Conservation (phyloP, 352 stramenopile genomes). For the Phytophthora tentaculata region DNA sequence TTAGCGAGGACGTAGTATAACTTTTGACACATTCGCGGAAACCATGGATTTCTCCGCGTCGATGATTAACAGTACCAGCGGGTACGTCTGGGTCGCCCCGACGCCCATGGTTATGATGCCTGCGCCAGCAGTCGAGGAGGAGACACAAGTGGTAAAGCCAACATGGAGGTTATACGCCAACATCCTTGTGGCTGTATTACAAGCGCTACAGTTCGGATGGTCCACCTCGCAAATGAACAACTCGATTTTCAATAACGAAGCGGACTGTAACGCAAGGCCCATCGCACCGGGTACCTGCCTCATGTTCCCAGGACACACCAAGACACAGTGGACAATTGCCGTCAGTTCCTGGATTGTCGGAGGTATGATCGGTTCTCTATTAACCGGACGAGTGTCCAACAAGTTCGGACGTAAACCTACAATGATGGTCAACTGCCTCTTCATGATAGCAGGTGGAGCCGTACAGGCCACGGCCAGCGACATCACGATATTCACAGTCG, state of each 20-base stretch:
- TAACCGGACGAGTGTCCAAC: constrained; percentile 42
- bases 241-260: constrained; percentile 43
- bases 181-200: constrained; percentile 51
- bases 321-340: constrained; percentile 57
- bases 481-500: constrained; percentile 44
- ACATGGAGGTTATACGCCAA: constrained; percentile 58
- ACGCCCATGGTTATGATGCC: constrained; percentile 37
- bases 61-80: constrained; percentile 26
- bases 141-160: constrained; percentile 14
- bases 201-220: constrained; percentile 46
- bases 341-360: constrained; percentile 68
- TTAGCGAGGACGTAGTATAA: not conserved
- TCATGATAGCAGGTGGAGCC: constrained; percentile 48
- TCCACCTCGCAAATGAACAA: constrained; percentile 62
- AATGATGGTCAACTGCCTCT: constrained; percentile 38
- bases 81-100: constrained; percentile 31
- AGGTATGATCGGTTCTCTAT: constrained; percentile 44
- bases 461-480: constrained; percentile 33
- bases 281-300: constrained; percentile 34
- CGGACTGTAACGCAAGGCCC: constrained; percentile 47
- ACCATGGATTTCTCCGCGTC: constrained; percentile 39
- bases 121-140: constrained; percentile 7
- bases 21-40: not conserved
- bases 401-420: constrained; percentile 51
- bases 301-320: constrained; percentile 38